Conservation (phyloP, 2,329 filamentous ascomycete species). For the Colletotrichum sp. region DNA sequence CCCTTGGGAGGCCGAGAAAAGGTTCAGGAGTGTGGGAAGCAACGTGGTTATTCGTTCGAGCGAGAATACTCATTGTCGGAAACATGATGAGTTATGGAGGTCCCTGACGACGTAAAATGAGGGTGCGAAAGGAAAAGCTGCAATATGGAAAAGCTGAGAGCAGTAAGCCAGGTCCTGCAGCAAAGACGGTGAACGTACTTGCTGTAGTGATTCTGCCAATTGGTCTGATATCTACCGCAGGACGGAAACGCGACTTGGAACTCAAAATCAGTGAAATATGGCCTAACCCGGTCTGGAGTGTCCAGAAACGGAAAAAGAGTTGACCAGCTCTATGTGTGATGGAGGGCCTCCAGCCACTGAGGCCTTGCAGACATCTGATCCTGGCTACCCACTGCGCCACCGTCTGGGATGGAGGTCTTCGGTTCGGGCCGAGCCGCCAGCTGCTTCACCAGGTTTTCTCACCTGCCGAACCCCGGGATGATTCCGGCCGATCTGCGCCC, state of each 20-base stretch:
- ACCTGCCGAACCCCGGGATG: not conserved
- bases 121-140: not conserved
- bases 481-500: not conserved
- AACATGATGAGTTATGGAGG: not conserved
- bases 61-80: not conserved
- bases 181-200: not conserved
- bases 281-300: no score
- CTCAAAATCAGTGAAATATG: no score
- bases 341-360: no score
- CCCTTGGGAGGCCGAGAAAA: not conserved
- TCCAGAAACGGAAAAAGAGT: no score
- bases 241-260: not conserved
- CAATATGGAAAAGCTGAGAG: not conserved
- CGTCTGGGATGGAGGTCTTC: no score
- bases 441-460: not conserved
- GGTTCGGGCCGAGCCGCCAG: not conserved
- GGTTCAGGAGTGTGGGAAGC: no score
- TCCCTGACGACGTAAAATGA: not conserved
- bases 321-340: no score
- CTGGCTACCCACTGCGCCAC: no score
- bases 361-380: no score
- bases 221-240: not conserved
- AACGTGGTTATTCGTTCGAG: not conserved
- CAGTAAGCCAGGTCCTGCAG: not conserved
- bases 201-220: not conserved